phyloP scores from a whole-genome alignment of 2,329 filamentous ascomycete genomes.

The Fusarium sp. region DNA sequence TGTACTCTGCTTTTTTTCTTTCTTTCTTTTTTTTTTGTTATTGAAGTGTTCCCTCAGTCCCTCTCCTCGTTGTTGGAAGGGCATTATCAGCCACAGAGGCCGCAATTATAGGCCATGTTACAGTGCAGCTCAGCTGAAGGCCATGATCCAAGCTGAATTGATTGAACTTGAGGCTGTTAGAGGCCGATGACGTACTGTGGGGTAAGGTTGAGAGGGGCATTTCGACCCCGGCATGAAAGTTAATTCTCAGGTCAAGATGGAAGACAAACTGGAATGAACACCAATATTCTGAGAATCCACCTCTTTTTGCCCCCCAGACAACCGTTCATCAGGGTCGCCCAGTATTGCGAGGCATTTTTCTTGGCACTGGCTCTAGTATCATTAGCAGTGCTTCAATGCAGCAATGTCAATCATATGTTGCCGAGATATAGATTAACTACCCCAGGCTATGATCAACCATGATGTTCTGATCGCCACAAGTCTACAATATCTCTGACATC shows the following conservation, averaged over 20 bases:
- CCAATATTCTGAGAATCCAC: neutral
- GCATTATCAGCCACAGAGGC: neutral
- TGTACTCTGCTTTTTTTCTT: constrained; percentile 8
- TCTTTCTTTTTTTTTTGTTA: constrained; percentile 7
- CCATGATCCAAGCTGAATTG: constrained; percentile 4
- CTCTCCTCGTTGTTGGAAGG: neutral
- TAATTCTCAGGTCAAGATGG: neutral
- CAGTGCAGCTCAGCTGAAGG: constrained; percentile 2
- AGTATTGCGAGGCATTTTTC: neutral
- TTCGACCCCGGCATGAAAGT: neutral
- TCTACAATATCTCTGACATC: constrained; percentile 26
- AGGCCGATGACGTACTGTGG: constrained; percentile 39
- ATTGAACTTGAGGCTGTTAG: neutral
- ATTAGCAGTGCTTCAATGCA: neutral
- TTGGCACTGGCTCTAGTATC: neutral
- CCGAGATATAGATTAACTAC: neutral
- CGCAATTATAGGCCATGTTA: neutral
- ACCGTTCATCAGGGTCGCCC: neutral
- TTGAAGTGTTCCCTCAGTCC: neutral
- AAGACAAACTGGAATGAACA: neutral
- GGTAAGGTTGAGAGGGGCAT: constrained; percentile 22
- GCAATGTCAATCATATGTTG: neutral
- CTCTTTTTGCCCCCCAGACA: neutral
- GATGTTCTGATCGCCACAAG: neutral
- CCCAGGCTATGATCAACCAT: neutral